These are phyloP conservation scores for Cryptosporidium felis DNA, from an alignment of 169 alveolate species.

Conservation along the genomic window DNA sequence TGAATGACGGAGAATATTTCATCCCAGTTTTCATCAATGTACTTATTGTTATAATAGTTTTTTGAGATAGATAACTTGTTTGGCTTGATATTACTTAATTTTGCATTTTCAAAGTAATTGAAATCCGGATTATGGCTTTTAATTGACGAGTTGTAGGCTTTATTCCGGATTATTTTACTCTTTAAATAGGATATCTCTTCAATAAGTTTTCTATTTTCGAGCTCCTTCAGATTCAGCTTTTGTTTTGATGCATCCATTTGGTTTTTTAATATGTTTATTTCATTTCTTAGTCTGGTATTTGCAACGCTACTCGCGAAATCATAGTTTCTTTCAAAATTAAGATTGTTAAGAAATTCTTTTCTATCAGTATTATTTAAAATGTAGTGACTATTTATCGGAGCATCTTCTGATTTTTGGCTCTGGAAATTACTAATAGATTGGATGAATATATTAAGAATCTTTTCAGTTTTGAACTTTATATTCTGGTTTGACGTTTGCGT, in stretches of 20 bases:
- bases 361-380: neutral
- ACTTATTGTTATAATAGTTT: constrained; percentile 21
- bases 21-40: constrained; percentile 53
- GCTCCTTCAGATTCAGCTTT: constrained; percentile 12
- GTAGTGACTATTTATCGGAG: neutral
- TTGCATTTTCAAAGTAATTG: neutral
- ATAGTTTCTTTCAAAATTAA: neutral
- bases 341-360: neutral
- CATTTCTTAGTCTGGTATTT: constrained; percentile 52
- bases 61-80: constrained; percentile 6
- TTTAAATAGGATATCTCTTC: constrained; percentile 38
- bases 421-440: constrained; percentile 6
- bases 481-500: neutral
- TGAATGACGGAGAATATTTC: constrained; percentile 46
- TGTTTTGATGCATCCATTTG: constrained; percentile 44
- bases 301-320: constrained; percentile 19
- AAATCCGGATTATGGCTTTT: neutral
- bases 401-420: neutral
- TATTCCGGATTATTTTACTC: constrained; percentile 26
- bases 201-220: constrained; percentile 19
- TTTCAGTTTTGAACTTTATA: neutral
- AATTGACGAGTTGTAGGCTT: neutral
- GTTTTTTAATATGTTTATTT: constrained; percentile 26
- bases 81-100: neutral
- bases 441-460: constrained; percentile 13